Base-by-base conservation (phyloP, 805 yeast species). In the Brettanomyces naardenensis region DNA sequence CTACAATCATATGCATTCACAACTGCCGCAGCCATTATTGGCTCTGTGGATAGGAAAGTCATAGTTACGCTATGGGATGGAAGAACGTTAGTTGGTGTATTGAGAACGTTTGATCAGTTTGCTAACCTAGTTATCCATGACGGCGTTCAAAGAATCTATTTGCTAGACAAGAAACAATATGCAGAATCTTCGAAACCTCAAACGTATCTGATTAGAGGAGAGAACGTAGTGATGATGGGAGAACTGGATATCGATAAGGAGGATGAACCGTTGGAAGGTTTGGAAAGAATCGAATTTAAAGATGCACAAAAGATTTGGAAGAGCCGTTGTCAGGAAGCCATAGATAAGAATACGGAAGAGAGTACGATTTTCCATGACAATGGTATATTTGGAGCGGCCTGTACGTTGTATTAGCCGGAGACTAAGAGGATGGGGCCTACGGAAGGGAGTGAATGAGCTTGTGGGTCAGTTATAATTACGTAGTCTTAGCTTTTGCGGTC, bases 81-180 rank as follows among this genome's bases (percentile, higher is more conserved):
- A 28, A 73, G 90, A 47, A 78, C 80, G 45, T 64, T 90, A 23
- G 80, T 85, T 54, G 98, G 98, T 14, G 83, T 89, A 19, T 68
- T 92, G 47, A 74, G 98, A 59, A 87, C 97, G 2, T 92, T 90
- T 60, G 98, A 92, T 64, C 97, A 90, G 61, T 92, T 80, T 58
- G 89, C 95, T 43, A 90, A 90, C 62, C 68, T 92, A 52, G 95
- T 92, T 28, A 67, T 92, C 44, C 97, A 92, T 61, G 95, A 89
- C 56, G 78, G 95, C 14, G 66, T 78, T 34, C 97, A 92, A 59
- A 75, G 96, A 59, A 75, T 88, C 49, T 84, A 84, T 55, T 66
- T 81, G 46, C 56, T 68, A 14, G 75, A 69, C 13, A 49, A 44
- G 7, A 49, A 49, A 23, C 62, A 65, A 33, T 90, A 78, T 54